Evolutionary conservation across 2,329 filamentous ascomycete genomes (phyloP), one percentile per base, ranked within the genome.

Genomic region (Penicillium sclerotigenum): DNA sequence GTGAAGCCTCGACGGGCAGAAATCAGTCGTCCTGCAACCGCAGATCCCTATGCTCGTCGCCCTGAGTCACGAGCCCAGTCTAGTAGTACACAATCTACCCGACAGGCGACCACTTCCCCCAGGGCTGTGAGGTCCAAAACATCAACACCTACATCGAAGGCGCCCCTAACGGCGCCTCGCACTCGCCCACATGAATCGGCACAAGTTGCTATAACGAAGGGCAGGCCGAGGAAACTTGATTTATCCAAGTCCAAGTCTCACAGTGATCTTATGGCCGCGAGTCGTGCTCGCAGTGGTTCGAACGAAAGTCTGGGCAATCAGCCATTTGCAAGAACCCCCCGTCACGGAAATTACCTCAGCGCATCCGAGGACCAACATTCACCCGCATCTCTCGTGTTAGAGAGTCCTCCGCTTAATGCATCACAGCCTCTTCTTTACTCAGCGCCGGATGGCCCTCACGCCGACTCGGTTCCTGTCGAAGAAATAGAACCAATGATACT

Each of bases 341-440:
- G 33, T 14, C 46, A 62, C 6, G 41, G 49, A 22, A 60, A 60
- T 31, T 54, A 52, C 13, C 51, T 81, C 4, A 77, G 78, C 50
- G 79, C 81, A 28, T 82, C 81, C 59, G 81, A 83, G 66, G 81
- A 83, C 59, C 80, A 80, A 1, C 78, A 79, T 51, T 75, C 68
- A 3, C 68, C 64, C 41, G 52, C 55, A 18, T 55, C 61, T 22
- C 24, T 61, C 11, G 43, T 61, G 22, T 40, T 66, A 40, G 65
- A 65, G 38, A 67, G 65, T 18, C 63, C 63, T 22, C 59, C 56
- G 3, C 57, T 66, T 38, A 45, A 55, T 43, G 56, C 58, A 20
- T 60, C 61, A 13, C 58, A 61, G 6, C 45, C 37, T 29, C 29
- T 51, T 31, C 22, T 51, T 7, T 38, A 53, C 11, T 47, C 54